A percentile compares a stretch with the other conserved stretches of the same genome.
Evolutionary conservation across 345 rosid species (phyloP).

Genomic region (Acer negundo): DNA sequence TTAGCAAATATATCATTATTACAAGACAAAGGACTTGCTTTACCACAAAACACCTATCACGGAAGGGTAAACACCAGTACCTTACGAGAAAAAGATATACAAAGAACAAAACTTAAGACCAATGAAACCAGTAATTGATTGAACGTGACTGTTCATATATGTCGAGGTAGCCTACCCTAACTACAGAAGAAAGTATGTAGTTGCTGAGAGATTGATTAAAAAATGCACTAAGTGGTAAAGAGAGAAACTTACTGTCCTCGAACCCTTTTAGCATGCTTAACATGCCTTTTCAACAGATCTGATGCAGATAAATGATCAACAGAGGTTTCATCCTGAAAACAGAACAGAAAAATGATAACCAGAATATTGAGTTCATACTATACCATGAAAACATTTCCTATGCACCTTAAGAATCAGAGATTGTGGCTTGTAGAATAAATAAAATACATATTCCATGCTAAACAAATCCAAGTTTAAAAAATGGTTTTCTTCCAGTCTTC

Average conservation of each 20-base stretch:
- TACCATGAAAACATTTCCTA: neutral
- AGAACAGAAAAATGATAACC: conserved; percentile 14
- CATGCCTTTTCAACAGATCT: conserved; percentile 71
- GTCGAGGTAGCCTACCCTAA: no score
- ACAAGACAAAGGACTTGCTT: neutral
- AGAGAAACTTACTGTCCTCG: conserved; percentile 59
- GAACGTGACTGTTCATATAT: no score
- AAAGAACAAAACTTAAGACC: no score
- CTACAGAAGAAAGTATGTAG: no score
- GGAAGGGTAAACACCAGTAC: neutral
- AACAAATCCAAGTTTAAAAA: neutral
- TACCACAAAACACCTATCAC: neutral
- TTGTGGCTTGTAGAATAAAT: neutral
- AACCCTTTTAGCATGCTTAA: conserved; percentile 71
- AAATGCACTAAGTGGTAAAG: neutral
- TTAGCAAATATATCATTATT: neutral
- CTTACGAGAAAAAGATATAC: no score
- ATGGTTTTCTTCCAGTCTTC: neutral
- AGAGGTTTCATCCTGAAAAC: conserved; percentile 57
- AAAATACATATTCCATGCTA: neutral
- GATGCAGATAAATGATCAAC: conserved; percentile 52
- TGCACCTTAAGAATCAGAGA: neutral
- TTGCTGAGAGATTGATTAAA: neutral
- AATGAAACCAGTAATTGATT: no score
- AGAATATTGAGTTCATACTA: conserved; percentile 1